Evolutionary conservation across 441 rosid species (phyloP), one percentile per base, ranked within the genome.

Genomic region (Geranium incanum): DNA sequence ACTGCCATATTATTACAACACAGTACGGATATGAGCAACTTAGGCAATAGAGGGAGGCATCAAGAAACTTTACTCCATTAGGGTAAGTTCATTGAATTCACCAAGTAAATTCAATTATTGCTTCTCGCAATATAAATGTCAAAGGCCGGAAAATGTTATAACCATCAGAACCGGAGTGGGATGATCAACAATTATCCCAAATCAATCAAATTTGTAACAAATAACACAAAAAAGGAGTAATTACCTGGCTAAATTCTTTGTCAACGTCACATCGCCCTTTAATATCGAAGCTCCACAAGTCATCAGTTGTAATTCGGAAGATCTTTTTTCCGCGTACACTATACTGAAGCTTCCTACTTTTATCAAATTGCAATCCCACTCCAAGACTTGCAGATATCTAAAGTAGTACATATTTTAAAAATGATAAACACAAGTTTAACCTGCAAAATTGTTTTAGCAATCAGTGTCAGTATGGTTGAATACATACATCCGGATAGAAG

Each of bases 201-300:
- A 41, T 71, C 57, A 64, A 63, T 71, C 39, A 63, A 37, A 12
- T 48, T 5, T 48, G 0, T 18, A 0, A 59, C n/a, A 41, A 66
- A 43, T 38, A 66, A 59, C 36, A 13, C 11, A 73, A 60, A 65
- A 21, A 38, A 62, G 33, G 33, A 69, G 73, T 70, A 76, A 59
- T 4, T 73, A 88, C 98, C 90, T 87, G 81, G 77, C 79, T 79
- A 39, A 89, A 85, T 62, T 88, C 93, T 68, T 87, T 79, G 82
- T 92, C 96, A 62, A 85, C 80, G 62, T 86, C 77, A 66, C 86
- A 89, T 67, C 88, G 78, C n/a, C 97, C 97, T 84, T 92, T 92
- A 60, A 90, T 71, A 52, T 83, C 85, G 67, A 95, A 90, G 85
- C 85, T 89, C 23, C 90, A 63, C 60, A 70, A 60, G 55, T 79